Percentiles rank a stretch among this genome's conserved stretches.
Conservation (phyloP, 768 basidiomycete species). For the Termitomyces sp. region DNA sequence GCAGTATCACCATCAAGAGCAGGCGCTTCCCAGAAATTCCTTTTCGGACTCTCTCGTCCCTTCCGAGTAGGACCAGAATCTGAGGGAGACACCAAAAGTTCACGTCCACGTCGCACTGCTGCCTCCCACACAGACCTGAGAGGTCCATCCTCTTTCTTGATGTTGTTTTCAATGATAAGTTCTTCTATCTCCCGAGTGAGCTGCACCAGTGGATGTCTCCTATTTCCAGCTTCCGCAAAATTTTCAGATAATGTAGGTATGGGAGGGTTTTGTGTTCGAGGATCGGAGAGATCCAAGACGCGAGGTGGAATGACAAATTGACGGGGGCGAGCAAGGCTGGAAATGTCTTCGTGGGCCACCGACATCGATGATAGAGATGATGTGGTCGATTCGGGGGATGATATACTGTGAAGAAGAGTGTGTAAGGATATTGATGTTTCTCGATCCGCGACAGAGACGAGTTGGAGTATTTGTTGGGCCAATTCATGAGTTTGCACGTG, state of each 20-base stretch:
- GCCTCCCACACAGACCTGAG: constrained; percentile 48
- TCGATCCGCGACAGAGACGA: constrained; percentile 39
- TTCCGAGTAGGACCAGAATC: neutral
- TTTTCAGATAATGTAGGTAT: neutral
- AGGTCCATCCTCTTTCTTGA: constrained; percentile 59
- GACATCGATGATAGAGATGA: constrained; percentile 11
- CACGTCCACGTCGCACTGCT: constrained; percentile 26
- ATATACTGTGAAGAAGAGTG: constrained; percentile 48
- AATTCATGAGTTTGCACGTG: constrained; percentile 40
- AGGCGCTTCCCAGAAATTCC: constrained; percentile 6
- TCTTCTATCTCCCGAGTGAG: constrained; percentile 58
- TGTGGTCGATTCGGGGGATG: constrained; percentile 22
- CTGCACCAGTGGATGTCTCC: constrained; percentile 27
- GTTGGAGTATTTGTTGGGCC: constrained; percentile 29
- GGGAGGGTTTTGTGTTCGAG: neutral
- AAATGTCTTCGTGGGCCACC: constrained; percentile 22
- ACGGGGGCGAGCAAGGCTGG: constrained; percentile 33
- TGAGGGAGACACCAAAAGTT: neutral
- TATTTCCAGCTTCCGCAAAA: neutral
- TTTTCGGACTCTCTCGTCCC: neutral
- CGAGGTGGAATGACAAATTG: constrained; percentile 21
- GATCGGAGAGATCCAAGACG: constrained; percentile 6
- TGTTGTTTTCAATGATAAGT: constrained; percentile 57
- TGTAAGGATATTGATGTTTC: constrained; percentile 59
- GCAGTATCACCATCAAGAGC: neutral